Evolutionary conservation across 2,329 filamentous ascomycete genomes (phyloP), one percentile per base, ranked within the genome.

Genomic region (Hypoxylon rubiginosum): DNA sequence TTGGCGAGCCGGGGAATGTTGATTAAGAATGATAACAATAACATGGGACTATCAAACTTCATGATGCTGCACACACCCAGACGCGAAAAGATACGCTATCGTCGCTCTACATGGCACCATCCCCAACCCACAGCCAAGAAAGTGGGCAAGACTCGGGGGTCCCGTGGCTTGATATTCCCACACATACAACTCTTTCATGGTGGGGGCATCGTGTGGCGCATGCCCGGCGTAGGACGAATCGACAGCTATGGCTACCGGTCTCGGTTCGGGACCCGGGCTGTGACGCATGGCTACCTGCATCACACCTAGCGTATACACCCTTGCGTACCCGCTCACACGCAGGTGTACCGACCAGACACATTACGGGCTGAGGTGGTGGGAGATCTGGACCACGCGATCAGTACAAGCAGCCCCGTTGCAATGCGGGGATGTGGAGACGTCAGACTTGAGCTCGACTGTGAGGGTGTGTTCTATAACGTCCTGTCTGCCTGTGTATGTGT

Each of bases 341-440:
- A 30, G 24, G 43, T 26, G 21, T 24, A 48, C 45, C 9, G 17
- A 48, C 21, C n/a, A 48, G 45, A 11, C 11, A n/a, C 8, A 17
- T n/a, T 28, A 56, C 55, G 58, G 58, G 34, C 30, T 61, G 30
- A 49, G 43, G 48, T 34, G 52, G 55, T 15, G 39, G 56, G 49
- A 64, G 54, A 53, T 59, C 60, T 64, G 34, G 60, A 50, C 67
- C 60, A 64, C 60, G 57, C 59, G 67, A 67, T 67, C 67, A 67
- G 54, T n/a, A 50, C 36, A 50, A 57, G 57, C 57, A 59, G 15
- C 60, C 39, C 57, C 49, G 41, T 34, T 49, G 34, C 39, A 49
- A 69, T 67, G 64, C 60, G 67, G 66, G 67, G 67, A 67, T 67
- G 67, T 67, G 67, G 67, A 51, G 66, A 69, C 21, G 56, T 48